Percentiles rank a stretch among this genome's conserved stretches.
These are phyloP conservation scores for Discostella stelligera DNA, from an alignment of 352 stramenopile genomes.

Conservation along the genomic window DNA sequence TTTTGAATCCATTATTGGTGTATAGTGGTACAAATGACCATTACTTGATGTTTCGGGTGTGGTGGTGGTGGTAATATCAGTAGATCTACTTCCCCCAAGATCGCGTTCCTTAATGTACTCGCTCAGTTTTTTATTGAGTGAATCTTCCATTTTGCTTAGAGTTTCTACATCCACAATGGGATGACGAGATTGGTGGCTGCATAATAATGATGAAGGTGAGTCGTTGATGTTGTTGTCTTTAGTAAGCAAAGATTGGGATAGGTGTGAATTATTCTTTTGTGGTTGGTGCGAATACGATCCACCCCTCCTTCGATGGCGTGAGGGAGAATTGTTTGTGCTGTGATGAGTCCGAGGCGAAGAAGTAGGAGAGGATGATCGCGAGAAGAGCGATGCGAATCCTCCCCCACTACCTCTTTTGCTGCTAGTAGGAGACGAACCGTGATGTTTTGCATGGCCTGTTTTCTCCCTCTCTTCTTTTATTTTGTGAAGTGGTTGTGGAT, in stretches of 20 bases:
- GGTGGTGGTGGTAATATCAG: neutral
- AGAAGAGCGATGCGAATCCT: neutral
- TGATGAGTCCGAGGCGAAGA: neutral
- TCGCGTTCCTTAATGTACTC: neutral
- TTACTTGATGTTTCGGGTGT: neutral
- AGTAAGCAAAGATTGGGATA: neutral
- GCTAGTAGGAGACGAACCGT: neutral
- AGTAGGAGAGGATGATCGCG: neutral
- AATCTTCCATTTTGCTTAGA: conserved; percentile 5
- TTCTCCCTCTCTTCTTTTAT: neutral
- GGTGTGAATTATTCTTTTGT: neutral
- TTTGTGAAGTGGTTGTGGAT: neutral
- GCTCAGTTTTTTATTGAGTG: conserved; percentile 8
- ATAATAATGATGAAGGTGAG: neutral
- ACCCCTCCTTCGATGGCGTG: neutral
- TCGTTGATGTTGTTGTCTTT: neutral
- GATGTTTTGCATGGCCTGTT: neutral
- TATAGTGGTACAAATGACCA: neutral
- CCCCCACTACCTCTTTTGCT: neutral
- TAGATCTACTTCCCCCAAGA: neutral
- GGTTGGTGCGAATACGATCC: neutral
- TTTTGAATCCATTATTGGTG: neutral
- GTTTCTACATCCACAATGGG: neutral
- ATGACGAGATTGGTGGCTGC: neutral
- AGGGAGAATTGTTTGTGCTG: neutral